Conservation (phyloP, 208 protist genomes). For the Tritrichomonas musculus region DNA sequence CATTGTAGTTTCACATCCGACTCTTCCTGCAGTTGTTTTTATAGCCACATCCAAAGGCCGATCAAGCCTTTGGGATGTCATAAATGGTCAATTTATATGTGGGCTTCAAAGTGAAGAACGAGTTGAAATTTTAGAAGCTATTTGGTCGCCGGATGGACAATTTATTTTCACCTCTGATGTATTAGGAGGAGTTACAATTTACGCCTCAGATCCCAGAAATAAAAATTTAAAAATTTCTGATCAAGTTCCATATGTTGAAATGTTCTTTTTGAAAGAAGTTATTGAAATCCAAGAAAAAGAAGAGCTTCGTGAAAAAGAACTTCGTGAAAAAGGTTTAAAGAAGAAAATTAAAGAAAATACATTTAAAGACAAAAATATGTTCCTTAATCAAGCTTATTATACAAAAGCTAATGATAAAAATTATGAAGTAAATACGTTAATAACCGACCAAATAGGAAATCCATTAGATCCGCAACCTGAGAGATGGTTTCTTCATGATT, state of each 20-base stretch:
- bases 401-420: no score
- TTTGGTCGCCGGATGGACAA: background rate
- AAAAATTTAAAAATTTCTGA: background rate
- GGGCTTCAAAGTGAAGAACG: background rate
- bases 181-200: background rate
- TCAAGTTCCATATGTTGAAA: background rate
- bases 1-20: background rate
- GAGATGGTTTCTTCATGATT: no score
- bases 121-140: background rate
- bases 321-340: background rate
- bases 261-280: background rate
- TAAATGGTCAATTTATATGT: background rate
- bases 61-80: background rate
- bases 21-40: background rate
- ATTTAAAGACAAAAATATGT: background rate
- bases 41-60: background rate
- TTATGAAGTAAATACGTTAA: no score
- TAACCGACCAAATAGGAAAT: no score
- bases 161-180: background rate
- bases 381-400: background rate
- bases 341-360: background rate
- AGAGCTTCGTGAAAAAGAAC: background rate
- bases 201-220: background rate
- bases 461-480: no score
- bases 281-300: background rate